phyloP scores from a whole-genome alignment of 140 eudicot species.

The Ambrosia hybrid region DNA sequence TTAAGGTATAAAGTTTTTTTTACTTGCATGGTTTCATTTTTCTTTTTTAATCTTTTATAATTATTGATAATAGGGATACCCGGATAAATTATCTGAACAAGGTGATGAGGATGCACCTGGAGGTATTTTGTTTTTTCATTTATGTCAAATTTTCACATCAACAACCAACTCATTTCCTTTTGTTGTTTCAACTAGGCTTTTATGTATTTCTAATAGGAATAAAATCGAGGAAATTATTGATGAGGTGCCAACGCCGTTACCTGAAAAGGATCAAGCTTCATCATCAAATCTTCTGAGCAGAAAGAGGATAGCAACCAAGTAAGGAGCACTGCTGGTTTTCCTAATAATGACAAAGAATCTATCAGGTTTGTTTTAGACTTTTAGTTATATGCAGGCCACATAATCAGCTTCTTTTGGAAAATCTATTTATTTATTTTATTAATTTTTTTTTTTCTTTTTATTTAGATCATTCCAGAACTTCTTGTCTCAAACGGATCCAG shows the following conservation, averaged over 20 bases:
- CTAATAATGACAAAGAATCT: slow-evolving; percentile 71
- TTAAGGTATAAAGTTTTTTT: slow-evolving; percentile 53
- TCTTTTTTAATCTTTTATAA: not conserved
- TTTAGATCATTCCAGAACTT: slow-evolving; percentile 74
- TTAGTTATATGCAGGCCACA: not conserved
- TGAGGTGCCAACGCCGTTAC: slow-evolving; percentile 42
- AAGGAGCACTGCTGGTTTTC: slow-evolving; percentile 28
- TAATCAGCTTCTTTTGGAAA: not conserved
- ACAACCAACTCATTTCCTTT: slow-evolving; percentile 11
- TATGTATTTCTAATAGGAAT: slow-evolving; percentile 46
- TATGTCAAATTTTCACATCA: slow-evolving; percentile 2
- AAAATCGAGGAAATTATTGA: slow-evolving; percentile 90
- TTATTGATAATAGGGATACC: slow-evolving; percentile 53
- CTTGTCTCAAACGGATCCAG: slow-evolving; percentile 73
- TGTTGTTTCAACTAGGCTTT: slow-evolving; percentile 12
- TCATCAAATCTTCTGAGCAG: slow-evolving; percentile 35
- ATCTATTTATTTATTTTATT: slow-evolving; percentile 6
- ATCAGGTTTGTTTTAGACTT: slow-evolving; percentile 50
- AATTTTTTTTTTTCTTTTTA: not conserved
- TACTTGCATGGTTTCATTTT: not conserved
- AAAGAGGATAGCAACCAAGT: slow-evolving; percentile 35
- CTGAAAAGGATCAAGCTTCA: slow-evolving; percentile 40
- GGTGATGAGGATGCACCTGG: slow-evolving; percentile 49
- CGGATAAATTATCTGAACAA: slow-evolving; percentile 43
- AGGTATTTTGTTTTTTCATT: slow-evolving; percentile 36